These are phyloP conservation scores for Penicillium parvum DNA, from an alignment of 495 filamentous ascomycete genomes.

Conservation along the genomic window DNA sequence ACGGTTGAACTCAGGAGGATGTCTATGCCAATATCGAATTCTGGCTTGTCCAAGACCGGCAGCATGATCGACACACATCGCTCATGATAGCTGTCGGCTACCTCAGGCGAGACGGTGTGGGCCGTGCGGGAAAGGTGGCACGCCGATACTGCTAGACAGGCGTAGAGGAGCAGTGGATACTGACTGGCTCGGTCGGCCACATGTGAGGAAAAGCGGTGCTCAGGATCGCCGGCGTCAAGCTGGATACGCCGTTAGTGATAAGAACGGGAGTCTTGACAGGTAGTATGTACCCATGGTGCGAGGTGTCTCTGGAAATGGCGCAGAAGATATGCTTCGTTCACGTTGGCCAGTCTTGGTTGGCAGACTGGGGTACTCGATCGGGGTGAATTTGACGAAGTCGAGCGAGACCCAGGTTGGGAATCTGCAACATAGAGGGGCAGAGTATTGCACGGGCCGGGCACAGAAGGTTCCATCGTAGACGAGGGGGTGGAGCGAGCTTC, in stretches of 20 bases:
- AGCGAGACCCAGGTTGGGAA: conserved; percentile 16
- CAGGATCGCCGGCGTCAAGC: conserved; percentile 39
- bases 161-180: conserved; percentile 35
- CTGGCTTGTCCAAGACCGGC: conserved; percentile 32
- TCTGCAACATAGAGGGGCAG: conserved; percentile 12
- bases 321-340: conserved; percentile 41
- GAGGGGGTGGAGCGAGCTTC: conserved; percentile 26
- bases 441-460: conserved; percentile 9
- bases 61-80: conserved; percentile 41
- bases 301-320: conserved; percentile 37
- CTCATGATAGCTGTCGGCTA: conserved; percentile 41
- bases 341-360: conserved; percentile 24
- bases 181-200: conserved; percentile 34
- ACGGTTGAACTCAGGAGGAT: conserved; percentile 40
- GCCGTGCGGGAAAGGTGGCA: conserved; percentile 38
- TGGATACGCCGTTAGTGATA: conserved; percentile 11
- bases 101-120: conserved; percentile 27
- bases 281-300: conserved; percentile 33
- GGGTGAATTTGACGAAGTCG: conserved; percentile 17
- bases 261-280: not conserved
- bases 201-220: conserved; percentile 32
- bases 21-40: conserved; percentile 36
- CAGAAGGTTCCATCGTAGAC: conserved; percentile 23
- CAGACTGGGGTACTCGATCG: conserved; percentile 16
- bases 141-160: conserved; percentile 39